Evolutionary conservation across 2,329 filamentous ascomycete species (phyloP), one percentile per base, ranked within the genome.

Genomic region (Moelleriella libera): DNA sequence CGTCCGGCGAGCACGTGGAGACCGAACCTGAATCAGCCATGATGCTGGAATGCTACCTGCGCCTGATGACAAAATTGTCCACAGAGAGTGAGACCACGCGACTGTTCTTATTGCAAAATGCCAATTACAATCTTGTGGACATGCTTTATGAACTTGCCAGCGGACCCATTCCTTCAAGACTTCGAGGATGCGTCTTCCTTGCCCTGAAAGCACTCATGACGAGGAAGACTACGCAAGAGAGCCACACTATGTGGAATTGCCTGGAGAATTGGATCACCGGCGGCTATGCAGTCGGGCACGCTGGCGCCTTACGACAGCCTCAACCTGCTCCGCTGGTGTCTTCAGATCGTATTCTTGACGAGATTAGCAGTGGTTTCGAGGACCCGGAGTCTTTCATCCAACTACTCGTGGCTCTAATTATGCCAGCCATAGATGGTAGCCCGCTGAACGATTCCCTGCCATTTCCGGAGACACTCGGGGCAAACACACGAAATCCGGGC

Each of bases 21-120:
- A 73, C 75, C 30, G 90, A 96, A 60, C 86, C 88, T 4, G 94
- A 98, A 63, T 94, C 87, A 41, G 82, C 84, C n/a, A 85, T 95
- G 66, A 96, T 98, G 87, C 73, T 98, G 30, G 88, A 96, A 60
- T 90, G 88, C 55, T 97, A 97, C 61, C 72, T 98, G 46, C 81
- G 90, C 31, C 74, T 98, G 5, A 85, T 95, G 56, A 80, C 87
- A 4, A 88, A 94, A 62, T 70, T 98, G 8, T 82, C 83, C 51
- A 73, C 76, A 28, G 80, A 90, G 59, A 95, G 87, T 58, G 71
- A 76, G 49, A 69, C 72, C 21, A 84, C 88, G 1, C 77, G 90
- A 45, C 67, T 76, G 34, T 95, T 83, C 70, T 72, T 97, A 50
- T 68, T 94, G 28, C 74, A 79, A 41, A 75, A 70, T 48, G 63